A percentile compares a stretch with the other conserved stretches of the same genome.
phyloP scores from a whole-genome alignment of 805 yeast species.

The Dipodascopsis tothii region DNA sequence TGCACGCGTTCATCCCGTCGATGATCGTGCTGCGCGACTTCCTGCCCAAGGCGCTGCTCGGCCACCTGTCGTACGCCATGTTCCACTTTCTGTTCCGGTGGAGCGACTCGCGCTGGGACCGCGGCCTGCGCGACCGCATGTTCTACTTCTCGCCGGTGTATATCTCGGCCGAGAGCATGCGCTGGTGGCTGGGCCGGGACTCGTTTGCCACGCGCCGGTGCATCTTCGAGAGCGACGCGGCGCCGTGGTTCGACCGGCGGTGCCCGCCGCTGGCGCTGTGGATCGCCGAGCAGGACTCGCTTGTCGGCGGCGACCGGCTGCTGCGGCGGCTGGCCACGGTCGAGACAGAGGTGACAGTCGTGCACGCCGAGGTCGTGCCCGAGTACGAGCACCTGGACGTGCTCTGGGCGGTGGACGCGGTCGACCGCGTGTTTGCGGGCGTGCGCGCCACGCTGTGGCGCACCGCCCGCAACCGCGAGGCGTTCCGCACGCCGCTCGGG shows the following conservation, averaged over 20 bases:
- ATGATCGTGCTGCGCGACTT: constrained; percentile 53
- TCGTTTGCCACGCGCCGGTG: constrained; percentile 46
- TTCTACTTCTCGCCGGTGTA: constrained; percentile 81
- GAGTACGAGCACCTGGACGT: constrained; percentile 84
- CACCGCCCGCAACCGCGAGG: constrained; percentile 16
- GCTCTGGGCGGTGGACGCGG: constrained; percentile 79
- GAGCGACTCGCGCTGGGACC: constrained; percentile 75
- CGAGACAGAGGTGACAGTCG: constrained; percentile 46
- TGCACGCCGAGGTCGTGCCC: constrained; percentile 40
- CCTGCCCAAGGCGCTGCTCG: constrained; percentile 36
- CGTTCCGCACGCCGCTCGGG: too few species aligned
- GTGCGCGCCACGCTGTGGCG: constrained; percentile 28
- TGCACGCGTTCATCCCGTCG: constrained; percentile 67
- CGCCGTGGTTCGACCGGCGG: constrained; percentile 32
- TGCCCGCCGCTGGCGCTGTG: constrained; percentile 57
- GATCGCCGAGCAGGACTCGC: constrained; percentile 62
- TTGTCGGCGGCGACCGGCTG: constrained; percentile 70
- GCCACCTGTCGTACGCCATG: constrained; percentile 66
- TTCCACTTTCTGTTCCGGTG: constrained; percentile 83
- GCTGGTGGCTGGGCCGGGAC: constrained; percentile 75
- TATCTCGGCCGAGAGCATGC: constrained; percentile 72
- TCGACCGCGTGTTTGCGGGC: constrained; percentile 53
- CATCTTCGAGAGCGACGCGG: constrained; percentile 46
- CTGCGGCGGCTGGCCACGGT: constrained; percentile 53
- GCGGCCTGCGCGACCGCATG: constrained; percentile 56